Percentiles rank a stretch among this genome's conserved stretches.
phyloP scores from a whole-genome alignment of 1,139 yeast genomes.

The Pichia sp. region DNA sequence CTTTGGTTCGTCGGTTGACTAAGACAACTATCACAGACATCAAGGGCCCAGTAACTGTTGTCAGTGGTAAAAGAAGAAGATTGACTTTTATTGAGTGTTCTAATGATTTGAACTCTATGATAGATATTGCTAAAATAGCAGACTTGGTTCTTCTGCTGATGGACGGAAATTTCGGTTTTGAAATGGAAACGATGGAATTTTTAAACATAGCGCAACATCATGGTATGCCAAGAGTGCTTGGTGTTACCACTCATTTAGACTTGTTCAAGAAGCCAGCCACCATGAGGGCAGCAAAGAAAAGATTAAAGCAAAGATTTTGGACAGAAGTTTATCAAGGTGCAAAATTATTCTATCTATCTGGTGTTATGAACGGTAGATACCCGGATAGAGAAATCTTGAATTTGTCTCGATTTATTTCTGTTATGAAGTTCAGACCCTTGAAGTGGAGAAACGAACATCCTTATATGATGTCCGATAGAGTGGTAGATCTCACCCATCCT shows the following conservation, averaged over 20 bases:
- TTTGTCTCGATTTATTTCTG: conserved; percentile 86
- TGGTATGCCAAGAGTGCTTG: conserved; percentile 97
- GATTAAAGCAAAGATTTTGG: conserved; percentile 94
- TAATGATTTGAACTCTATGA: conserved; percentile 91
- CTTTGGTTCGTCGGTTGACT: conserved; percentile 83
- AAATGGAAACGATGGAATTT: conserved; percentile 99
- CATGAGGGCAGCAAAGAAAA: conserved; percentile 84
- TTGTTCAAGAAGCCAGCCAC: conserved; percentile 90
- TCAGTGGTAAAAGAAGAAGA: conserved; percentile 90
- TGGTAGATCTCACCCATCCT: conserved; percentile 96
- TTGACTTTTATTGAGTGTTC: conserved; percentile 90
- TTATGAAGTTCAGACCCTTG: conserved; percentile 95
- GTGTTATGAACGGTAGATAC: conserved; percentile 94
- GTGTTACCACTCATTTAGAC: conserved; percentile 94
- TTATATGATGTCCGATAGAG: conserved; percentile 82
- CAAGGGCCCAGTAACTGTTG: conserved; percentile 97
- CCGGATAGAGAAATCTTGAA: conserved; percentile 95
- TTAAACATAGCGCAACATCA: conserved; percentile 94
- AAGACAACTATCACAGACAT: conserved; percentile 81
- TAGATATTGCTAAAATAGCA: conserved; percentile 92
- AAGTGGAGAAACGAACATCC: conserved; percentile 99
- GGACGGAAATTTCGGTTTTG: conserved; percentile 97
- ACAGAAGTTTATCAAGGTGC: conserved; percentile 99
- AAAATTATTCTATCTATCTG: conserved; percentile 86
- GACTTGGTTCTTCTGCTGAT: conserved; percentile 84